phyloP scores from a whole-genome alignment of 2,329 filamentous ascomycete genomes.

The Epichloe sp. region DNA sequence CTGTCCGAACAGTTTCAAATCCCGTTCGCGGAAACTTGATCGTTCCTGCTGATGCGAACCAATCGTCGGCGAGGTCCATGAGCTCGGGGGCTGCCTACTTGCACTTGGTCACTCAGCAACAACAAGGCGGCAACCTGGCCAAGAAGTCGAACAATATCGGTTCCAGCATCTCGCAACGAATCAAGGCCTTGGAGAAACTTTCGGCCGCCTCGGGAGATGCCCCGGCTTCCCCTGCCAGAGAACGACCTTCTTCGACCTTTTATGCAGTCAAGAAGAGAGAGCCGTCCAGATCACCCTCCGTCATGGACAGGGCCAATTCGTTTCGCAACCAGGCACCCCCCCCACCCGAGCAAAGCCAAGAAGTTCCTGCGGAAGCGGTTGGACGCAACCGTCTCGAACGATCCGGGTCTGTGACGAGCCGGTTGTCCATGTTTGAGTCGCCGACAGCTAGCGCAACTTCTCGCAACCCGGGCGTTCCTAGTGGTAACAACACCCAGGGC shows the following conservation, averaged over 20 bases:
- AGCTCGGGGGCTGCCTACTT: slow-evolving; percentile 47
- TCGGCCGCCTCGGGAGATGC: slow-evolving; percentile 27
- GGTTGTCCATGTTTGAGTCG: slow-evolving; percentile 42
- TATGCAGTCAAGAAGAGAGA: slow-evolving; percentile 45
- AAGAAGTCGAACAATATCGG: slow-evolving; percentile 62
- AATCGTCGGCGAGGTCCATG: slow-evolving; percentile 36
- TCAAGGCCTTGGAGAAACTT: slow-evolving; percentile 82
- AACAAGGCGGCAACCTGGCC: slow-evolving; percentile 34
- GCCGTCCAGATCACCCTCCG: slow-evolving; percentile 30
- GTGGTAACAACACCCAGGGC: slow-evolving; percentile 26
- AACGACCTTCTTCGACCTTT: slow-evolving; percentile 40
- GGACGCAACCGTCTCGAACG: slow-evolving; percentile 28
- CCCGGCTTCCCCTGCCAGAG: slow-evolving; percentile 13
- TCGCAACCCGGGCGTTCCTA: slow-evolving; percentile 7
- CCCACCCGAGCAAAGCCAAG: slow-evolving; percentile 28
- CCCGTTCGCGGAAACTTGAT: slow-evolving; percentile 30
- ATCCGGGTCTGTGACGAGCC: slow-evolving; percentile 41
- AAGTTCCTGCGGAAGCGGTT: slow-evolving; percentile 32
- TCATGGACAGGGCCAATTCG: slow-evolving; percentile 30
- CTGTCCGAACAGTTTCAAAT: slow-evolving; percentile 36
- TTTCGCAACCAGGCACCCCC: slow-evolving; percentile 19
- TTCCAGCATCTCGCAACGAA: slow-evolving; percentile 84
- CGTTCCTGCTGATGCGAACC: slow-evolving; percentile 31
- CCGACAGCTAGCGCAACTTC: slow-evolving; percentile 12
- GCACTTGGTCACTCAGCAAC: slow-evolving; percentile 40